These are phyloP conservation scores for Botrytis cinerea DNA, from an alignment of 2,329 filamentous ascomycete species.

Conservation along the genomic window DNA sequence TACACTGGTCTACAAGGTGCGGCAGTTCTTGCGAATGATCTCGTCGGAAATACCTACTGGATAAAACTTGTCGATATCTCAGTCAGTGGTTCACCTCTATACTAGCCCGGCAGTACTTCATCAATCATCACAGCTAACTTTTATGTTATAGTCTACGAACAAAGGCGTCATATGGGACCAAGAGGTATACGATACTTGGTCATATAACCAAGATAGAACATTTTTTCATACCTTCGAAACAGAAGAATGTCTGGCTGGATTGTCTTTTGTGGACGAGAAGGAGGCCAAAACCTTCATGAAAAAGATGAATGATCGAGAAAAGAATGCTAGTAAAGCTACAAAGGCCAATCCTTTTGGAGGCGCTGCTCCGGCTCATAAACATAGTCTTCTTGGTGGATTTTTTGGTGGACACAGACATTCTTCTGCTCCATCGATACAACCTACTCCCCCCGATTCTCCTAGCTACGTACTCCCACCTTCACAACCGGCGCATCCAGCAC, in stretches of 20 bases:
- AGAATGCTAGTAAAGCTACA: conserved; percentile 89
- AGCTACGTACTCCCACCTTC: conserved; percentile 45
- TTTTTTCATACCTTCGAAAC: conserved; percentile 99
- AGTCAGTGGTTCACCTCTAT: conserved; percentile 54
- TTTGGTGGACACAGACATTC: conserved; percentile 62
- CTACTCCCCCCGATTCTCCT: conserved; percentile 59
- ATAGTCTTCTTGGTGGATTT: conserved; percentile 59
- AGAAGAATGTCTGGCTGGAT: conserved; percentile 83
- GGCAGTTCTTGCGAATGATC: conserved; percentile 85
- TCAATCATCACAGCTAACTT: conserved; percentile 29
- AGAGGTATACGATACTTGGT: conserved; percentile 93
- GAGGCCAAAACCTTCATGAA: conserved; percentile 96
- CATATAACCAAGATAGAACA: conserved; percentile 93
- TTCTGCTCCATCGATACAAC: conserved; percentile 49
- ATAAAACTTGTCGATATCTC: conserved; percentile 96
- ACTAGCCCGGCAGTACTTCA: neutral
- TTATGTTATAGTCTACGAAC: conserved; percentile 65
- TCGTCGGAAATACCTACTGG: conserved; percentile 96
- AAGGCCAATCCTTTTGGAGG: conserved; percentile 72
- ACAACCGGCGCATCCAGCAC: conserved; percentile 29
- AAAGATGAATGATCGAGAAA: conserved; percentile 95
- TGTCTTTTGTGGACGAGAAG: conserved; percentile 96
- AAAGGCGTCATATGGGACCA: conserved; percentile 95
- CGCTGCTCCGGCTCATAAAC: conserved; percentile 45
- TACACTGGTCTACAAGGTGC: conserved; percentile 94